phyloP scores from a whole-genome alignment of 1,284 basidiomycete species.

The Veloboletus limbatus region DNA sequence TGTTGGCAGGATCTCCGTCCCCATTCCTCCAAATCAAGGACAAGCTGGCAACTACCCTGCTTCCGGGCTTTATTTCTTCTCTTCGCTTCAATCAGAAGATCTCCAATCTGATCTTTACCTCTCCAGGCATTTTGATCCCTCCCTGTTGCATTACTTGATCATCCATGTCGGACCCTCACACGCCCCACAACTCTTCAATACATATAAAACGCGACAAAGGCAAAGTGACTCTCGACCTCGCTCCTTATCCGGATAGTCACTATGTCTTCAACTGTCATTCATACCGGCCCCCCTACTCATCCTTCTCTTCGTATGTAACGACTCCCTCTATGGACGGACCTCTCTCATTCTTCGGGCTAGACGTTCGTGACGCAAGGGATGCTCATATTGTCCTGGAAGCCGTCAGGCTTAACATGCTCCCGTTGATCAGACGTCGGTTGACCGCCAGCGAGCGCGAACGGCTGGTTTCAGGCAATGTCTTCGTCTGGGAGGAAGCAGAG shows the following conservation, averaged over 20 bases:
- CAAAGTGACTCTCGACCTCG: conserved; percentile 4
- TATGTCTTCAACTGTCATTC: conserved; percentile 19
- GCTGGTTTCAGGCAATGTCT: conserved; percentile 67
- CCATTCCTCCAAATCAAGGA: conserved; percentile 21
- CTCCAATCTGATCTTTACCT: conserved; percentile 23
- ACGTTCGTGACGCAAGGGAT: conserved; percentile 67
- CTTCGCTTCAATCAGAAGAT: conserved; percentile 14
- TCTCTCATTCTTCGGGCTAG: conserved; percentile 37
- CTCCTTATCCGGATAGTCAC: conserved; percentile 2
- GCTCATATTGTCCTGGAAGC: conserved; percentile 73
- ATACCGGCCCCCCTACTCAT: conserved; percentile 43
- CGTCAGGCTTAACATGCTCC: conserved; percentile 64
- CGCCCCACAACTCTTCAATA: conserved; percentile 12
- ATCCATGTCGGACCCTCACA: conserved; percentile 16
- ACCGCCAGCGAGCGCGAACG: conserved; percentile 65
- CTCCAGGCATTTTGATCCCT: conserved; percentile 12
- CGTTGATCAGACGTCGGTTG: conserved; percentile 66
- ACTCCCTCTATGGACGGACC: not conserved
- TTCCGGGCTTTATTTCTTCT: conserved; percentile 15
- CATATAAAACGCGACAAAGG: conserved; percentile 26
- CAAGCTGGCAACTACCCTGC: conserved; percentile 12
- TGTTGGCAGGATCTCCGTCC: conserved; percentile 23
- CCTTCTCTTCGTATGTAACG: conserved; percentile 52
- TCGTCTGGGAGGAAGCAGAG: conserved; percentile 81
- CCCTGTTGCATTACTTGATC: conserved; percentile 18